Percentiles rank a stretch among this genome's conserved stretches.
These are phyloP conservation scores for Trifolium fragiferum DNA, from an alignment of 306 rosid genomes.

Conservation along the genomic window DNA sequence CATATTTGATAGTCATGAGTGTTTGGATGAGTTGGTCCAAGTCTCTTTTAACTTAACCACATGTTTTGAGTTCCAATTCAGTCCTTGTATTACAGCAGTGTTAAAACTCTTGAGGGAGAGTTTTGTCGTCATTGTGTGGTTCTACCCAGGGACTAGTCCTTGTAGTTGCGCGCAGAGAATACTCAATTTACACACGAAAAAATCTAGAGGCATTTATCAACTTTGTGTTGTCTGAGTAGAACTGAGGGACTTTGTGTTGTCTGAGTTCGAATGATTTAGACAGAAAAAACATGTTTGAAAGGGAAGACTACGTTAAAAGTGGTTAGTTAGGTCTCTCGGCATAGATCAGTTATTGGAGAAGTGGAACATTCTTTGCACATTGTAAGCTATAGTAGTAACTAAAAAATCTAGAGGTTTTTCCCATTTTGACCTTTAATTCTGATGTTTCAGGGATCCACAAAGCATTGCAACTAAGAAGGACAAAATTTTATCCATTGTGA, in stretches of 20 bases:
- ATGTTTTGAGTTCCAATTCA: too few species aligned
- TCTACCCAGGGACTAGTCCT: too few species aligned
- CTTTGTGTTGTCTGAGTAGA: neutral
- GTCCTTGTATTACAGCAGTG: too few species aligned
- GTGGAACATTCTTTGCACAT: neutral
- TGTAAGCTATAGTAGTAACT: neutral
- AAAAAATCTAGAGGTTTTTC: neutral
- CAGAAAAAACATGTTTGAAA: neutral
- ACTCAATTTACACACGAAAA: neutral
- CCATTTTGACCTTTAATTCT: constrained; percentile 10
- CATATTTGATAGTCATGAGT: neutral
- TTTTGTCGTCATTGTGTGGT: too few species aligned
- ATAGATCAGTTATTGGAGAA: too few species aligned
- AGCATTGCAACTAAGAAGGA: constrained; percentile 77
- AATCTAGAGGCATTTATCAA: neutral
- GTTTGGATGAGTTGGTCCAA: too few species aligned
- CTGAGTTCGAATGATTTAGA: too few species aligned
- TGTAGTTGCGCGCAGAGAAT: too few species aligned
- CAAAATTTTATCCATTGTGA: constrained; percentile 65
- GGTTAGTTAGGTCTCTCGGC: neutral
- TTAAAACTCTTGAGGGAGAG: too few species aligned
- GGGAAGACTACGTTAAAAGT: neutral
- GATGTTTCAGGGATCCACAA: constrained; percentile 64
- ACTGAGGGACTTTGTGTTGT: neutral
- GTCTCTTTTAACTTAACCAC: too few species aligned